phyloP scores from a whole-genome alignment of 164 flowering plant species.

The Kalanchoe fedtschenkoi region DNA sequence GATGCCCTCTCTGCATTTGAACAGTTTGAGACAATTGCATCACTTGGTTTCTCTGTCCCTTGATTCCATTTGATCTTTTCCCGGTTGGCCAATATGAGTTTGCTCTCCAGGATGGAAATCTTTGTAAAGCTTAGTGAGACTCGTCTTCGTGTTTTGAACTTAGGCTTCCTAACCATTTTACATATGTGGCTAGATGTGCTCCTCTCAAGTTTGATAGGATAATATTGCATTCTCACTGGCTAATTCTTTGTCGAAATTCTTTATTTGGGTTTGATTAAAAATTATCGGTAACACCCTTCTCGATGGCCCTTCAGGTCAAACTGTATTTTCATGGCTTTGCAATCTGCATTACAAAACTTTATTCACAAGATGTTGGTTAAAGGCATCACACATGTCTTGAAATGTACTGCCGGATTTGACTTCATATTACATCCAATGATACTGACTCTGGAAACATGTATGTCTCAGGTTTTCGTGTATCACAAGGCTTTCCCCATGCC shows the following conservation, averaged over 20 bases:
- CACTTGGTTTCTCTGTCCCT: too few species aligned
- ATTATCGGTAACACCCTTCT: neutral
- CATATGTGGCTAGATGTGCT: too few species aligned
- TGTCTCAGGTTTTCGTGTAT: constrained; percentile 65
- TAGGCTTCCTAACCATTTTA: too few species aligned
- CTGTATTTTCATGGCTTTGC: neutral
- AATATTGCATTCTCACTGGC: too few species aligned
- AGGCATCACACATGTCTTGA: neutral
- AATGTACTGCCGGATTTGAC: neutral
- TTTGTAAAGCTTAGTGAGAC: too few species aligned
- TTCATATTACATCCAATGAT: neutral
- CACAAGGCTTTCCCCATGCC: constrained; percentile 98
- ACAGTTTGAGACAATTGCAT: neutral
- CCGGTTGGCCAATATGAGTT: too few species aligned
- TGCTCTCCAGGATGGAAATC: too few species aligned
- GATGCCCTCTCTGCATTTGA: neutral
- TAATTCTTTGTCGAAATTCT: neutral
- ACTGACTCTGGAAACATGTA: neutral
- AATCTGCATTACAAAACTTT: neutral
- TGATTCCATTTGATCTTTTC: too few species aligned
- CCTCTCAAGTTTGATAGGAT: too few species aligned
- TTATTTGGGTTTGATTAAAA: neutral
- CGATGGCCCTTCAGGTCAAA: neutral
- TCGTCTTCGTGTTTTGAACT: too few species aligned
- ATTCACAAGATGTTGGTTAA: neutral